These are phyloP conservation scores for Whalleya microplaca DNA, from an alignment of 2,329 filamentous ascomycete genomes.

Conservation along the genomic window DNA sequence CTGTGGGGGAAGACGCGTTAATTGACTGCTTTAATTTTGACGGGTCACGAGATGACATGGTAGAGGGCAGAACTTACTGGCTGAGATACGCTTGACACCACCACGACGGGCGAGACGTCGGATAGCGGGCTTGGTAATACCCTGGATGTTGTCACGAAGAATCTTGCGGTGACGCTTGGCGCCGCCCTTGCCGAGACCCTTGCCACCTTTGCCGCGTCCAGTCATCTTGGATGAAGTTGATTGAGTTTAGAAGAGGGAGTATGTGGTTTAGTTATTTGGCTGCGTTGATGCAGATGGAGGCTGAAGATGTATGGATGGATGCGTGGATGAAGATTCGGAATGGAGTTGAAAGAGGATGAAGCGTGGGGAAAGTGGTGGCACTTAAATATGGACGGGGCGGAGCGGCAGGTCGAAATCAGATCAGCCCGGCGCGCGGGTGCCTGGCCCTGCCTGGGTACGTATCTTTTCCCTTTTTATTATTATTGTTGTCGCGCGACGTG, in stretches of 20 bases:
- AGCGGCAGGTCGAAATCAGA: slow-evolving; percentile 37
- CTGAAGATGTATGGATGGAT: slow-evolving; percentile 10
- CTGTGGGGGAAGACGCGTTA: slow-evolving; percentile 28
- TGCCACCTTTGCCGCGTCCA: slow-evolving; percentile 26
- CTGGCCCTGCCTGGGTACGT: background rate
- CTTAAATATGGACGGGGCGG: slow-evolving; percentile 33
- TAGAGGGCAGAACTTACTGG: slow-evolving; percentile 64
- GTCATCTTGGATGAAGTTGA: slow-evolving; percentile 12
- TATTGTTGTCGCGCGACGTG: too few relatives aligned
- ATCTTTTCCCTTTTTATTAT: background rate
- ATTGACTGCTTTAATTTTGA: background rate
- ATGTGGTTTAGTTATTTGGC: background rate
- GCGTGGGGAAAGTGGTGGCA: slow-evolving; percentile 33
- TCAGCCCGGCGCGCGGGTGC: slow-evolving; percentile 30
- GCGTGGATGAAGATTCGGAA: slow-evolving; percentile 17
- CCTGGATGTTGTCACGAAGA: slow-evolving; percentile 99
- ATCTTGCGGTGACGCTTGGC: slow-evolving; percentile 99
- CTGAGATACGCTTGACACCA: slow-evolving; percentile 99
- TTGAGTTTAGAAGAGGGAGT: slow-evolving; percentile 10
- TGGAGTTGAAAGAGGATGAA: slow-evolving; percentile 17
- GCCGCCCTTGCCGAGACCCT: slow-evolving; percentile 43
- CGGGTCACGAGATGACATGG: slow-evolving; percentile 14
- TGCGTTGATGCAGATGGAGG: background rate
- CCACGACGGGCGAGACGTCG: slow-evolving; percentile 98
- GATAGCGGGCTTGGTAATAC: slow-evolving; percentile 98